Percentiles rank a stretch among this genome's conserved stretches.
phyloP scores from a whole-genome alignment of 345 rosid species.

The Laguncularia racemosa region DNA sequence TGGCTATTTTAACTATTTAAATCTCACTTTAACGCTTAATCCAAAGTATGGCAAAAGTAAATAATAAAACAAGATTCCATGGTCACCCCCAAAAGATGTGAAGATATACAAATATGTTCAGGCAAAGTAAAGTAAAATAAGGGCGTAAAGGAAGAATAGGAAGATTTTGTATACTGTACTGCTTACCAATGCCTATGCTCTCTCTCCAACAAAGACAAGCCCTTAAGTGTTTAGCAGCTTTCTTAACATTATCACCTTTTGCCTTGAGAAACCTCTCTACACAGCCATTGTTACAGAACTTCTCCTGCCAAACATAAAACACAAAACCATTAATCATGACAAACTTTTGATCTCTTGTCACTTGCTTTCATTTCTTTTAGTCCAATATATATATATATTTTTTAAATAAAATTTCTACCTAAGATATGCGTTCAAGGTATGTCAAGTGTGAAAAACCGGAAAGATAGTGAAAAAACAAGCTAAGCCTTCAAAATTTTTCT shows the following conservation, averaged over 20 bases:
- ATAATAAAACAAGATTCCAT: constrained; percentile 19
- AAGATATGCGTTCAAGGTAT: too few relatives aligned
- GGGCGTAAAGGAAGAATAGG: background rate
- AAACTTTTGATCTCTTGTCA: background rate
- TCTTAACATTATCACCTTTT: constrained; percentile 76
- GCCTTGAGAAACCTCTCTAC: constrained; percentile 70
- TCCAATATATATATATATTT: too few relatives aligned
- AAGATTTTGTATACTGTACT: background rate
- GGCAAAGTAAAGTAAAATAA: background rate
- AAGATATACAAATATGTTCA: constrained; percentile 7
- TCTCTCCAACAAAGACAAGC: constrained; percentile 94
- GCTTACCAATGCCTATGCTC: constrained; percentile 52
- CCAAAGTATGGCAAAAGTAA: constrained; percentile 16
- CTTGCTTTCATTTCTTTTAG: too few relatives aligned
- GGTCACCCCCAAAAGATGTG: constrained; percentile 19
- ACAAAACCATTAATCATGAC: background rate
- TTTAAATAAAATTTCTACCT: too few relatives aligned
- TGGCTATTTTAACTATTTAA: too few relatives aligned
- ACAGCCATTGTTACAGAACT: constrained; percentile 76
- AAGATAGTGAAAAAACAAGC: too few relatives aligned
- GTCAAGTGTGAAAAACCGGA: too few relatives aligned
- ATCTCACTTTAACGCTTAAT: constrained; percentile 30
- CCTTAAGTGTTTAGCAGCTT: constrained; percentile 67
- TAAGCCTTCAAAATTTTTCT: too few relatives aligned
- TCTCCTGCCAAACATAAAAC: constrained; percentile 48